Percentiles rank a stretch among this genome's conserved stretches.
These are phyloP conservation scores for Picochlorum sp. DNA, from an alignment of 139 green algal genomes.

Conservation along the genomic window DNA sequence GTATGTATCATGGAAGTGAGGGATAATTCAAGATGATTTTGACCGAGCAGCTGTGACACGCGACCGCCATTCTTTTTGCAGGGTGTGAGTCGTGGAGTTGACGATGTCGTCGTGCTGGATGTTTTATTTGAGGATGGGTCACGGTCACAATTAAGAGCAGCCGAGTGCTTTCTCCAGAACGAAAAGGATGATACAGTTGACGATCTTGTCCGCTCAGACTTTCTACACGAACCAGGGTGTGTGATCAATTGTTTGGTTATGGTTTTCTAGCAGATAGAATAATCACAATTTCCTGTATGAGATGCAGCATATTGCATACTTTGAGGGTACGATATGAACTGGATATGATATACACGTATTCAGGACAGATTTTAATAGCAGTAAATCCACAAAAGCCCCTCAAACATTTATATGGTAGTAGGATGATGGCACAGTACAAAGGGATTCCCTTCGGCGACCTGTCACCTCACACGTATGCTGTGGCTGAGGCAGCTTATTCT, in stretches of 20 bases:
- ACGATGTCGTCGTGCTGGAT: neutral
- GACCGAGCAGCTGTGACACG: no score
- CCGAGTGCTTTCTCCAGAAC: conserved; percentile 32
- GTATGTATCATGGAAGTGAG: no score
- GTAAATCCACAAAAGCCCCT: conserved; percentile 71
- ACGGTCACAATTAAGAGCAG: neutral
- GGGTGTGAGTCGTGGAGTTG: neutral
- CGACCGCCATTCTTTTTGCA: no score
- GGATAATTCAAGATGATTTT: no score
- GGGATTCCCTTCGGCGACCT: conserved; percentile 63
- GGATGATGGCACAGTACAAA: conserved; percentile 79
- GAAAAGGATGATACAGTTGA: conserved; percentile 52
- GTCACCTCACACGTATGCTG: conserved; percentile 70
- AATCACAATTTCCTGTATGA: conserved; percentile 5
- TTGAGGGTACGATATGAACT: conserved; percentile 57
- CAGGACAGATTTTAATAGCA: conserved; percentile 74
- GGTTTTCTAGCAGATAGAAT: neutral
- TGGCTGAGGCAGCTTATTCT: conserved; percentile 61
- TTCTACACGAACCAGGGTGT: conserved; percentile 48
- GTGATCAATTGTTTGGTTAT: conserved; percentile 9
- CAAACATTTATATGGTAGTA: conserved; percentile 59
- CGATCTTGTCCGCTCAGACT: conserved; percentile 46
- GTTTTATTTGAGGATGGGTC: neutral
- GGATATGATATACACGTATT: conserved; percentile 86
- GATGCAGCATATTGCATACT: conserved; percentile 62